phyloP scores from a whole-genome alignment of 352 stramenopile genomes.

The Blastocystis sp. region DNA sequence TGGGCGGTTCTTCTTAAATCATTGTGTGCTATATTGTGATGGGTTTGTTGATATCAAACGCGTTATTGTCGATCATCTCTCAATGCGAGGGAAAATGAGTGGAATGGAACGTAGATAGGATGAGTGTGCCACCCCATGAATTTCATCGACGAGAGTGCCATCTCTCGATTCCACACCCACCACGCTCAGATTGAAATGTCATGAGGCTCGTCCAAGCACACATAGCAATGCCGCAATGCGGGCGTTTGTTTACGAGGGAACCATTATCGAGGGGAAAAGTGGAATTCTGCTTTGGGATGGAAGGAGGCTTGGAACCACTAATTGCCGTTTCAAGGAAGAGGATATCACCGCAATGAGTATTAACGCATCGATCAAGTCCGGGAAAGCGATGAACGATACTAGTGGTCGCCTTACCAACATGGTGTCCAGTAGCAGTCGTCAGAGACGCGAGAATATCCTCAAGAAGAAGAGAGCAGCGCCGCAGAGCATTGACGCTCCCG shows the following conservation, averaged over 20 bases:
- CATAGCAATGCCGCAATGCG: too few relatives aligned
- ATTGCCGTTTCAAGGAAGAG: neutral
- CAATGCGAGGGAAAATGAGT: too few relatives aligned
- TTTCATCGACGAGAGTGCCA: too few relatives aligned
- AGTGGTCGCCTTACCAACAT: conserved; percentile 48
- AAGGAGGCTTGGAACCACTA: neutral
- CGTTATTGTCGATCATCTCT: too few relatives aligned
- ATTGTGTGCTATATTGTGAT: too few relatives aligned
- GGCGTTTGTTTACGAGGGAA: neutral
- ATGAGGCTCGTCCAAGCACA: too few relatives aligned
- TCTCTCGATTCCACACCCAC: too few relatives aligned
- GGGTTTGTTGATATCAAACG: too few relatives aligned
- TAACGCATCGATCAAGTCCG: conserved; percentile 49
- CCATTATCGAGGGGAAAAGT: neutral
- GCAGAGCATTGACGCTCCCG: neutral
- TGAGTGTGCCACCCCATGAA: too few relatives aligned
- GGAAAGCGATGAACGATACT: conserved; percentile 34
- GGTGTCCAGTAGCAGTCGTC: conserved; percentile 26
- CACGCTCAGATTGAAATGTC: too few relatives aligned
- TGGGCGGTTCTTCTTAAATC: too few relatives aligned
- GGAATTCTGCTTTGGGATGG: neutral
- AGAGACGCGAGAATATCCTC: conserved; percentile 59
- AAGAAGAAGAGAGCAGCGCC: conserved; percentile 48
- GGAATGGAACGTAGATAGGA: too few relatives aligned
- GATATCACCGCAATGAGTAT: conserved; percentile 27